A percentile compares a stretch with the other conserved stretches of the same genome.
These are phyloP conservation scores for Eutypella sp. DNA, from an alignment of 2,329 filamentous ascomycete species.

Conservation along the genomic window DNA sequence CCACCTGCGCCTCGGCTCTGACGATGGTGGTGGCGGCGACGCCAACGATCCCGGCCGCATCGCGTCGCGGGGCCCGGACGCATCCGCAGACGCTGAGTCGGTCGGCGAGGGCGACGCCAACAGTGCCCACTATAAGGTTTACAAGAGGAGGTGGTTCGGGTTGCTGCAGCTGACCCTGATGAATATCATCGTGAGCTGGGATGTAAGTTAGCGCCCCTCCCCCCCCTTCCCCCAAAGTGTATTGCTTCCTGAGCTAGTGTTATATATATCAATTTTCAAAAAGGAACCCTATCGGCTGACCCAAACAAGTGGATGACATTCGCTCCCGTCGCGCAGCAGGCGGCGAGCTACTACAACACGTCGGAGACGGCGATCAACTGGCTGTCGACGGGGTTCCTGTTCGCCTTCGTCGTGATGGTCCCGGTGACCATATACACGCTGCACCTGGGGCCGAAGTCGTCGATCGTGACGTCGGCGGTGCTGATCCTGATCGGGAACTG, in stretches of 20 bases:
- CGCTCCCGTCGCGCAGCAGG: conserved; percentile 71
- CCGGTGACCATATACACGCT: conserved; percentile 73
- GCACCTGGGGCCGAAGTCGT: conserved; percentile 72
- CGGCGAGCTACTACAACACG: conserved; percentile 71
- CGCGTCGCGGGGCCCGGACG: conserved; percentile 7
- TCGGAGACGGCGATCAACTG: conserved; percentile 80
- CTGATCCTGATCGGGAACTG: conserved; percentile 83
- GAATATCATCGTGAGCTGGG: conserved; percentile 93
- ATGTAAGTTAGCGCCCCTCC: conserved; percentile 56
- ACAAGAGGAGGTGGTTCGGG: conserved; percentile 87
- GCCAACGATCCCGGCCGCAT: conserved; percentile 1
- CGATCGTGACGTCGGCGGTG: conserved; percentile 67
- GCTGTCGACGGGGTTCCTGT: conserved; percentile 83
- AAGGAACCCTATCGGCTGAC: conserved; percentile 1
- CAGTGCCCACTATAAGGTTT: conserved; percentile 35
- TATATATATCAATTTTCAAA: too few relatives aligned
- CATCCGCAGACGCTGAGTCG: conserved; percentile 3
- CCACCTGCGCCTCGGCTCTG: conserved; percentile 17
- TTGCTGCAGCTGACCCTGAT: conserved; percentile 76
- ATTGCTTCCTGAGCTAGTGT: too few relatives aligned
- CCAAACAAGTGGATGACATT: conserved; percentile 78
- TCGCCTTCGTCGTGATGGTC: conserved; percentile 70
- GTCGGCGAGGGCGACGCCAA: conserved; percentile 12
- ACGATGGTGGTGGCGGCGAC: conserved; percentile 9
- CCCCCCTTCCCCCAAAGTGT: conserved; percentile 2